Base-by-base conservation (phyloP, 257 asterid genomes). In the Voacanga thouarsii region DNA sequence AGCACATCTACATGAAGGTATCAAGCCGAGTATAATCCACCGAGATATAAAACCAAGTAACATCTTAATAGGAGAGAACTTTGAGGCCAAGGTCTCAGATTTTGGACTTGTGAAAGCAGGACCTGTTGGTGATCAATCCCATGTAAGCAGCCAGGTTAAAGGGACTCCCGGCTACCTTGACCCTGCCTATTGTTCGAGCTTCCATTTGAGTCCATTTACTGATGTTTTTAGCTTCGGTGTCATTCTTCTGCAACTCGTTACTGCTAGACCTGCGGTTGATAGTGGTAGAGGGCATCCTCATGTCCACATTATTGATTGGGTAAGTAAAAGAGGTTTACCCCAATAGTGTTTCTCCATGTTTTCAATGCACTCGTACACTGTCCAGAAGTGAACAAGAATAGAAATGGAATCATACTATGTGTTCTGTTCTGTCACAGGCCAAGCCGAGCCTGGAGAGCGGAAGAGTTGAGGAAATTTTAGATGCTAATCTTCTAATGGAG, bases 211-310 rank as follows among this genome's bases (percentile, higher is more conserved):
- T 45, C 92, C 92, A 0, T 89, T 88, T 28, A 87, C 92, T 6
- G 94, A 91, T 75, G 92, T 91, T n/a, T 91, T 86, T 80, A 91
- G 97, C 88, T 92, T 91, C 33, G 97, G 97, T 6, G 90, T 91
- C 28, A 90, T 92, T 75, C 83, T 92, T 67, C 83, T 92, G 64
- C 97, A 92, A 73, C 97, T 92, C 80, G 82, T 92, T 80, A 74
- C 92, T 26, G 97, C 89, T 55, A 84, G 96, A 78, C 96, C 96
- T 44, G 97, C 89, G 10, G 80, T 91, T 15, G 89, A 82, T 68
- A 79, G 87, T 0, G 81, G 77, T 30, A 77, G 81, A 71, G 80
- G 71, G 47, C 86, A 74, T 23, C 59, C 89, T 23, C 86, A 65
- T 65, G 76, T 78, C 55, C 97, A 92, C 76, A 88, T 92, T 68